phyloP scores from a whole-genome alignment of 345 rosid species.

The Dipteronia sinensis region DNA sequence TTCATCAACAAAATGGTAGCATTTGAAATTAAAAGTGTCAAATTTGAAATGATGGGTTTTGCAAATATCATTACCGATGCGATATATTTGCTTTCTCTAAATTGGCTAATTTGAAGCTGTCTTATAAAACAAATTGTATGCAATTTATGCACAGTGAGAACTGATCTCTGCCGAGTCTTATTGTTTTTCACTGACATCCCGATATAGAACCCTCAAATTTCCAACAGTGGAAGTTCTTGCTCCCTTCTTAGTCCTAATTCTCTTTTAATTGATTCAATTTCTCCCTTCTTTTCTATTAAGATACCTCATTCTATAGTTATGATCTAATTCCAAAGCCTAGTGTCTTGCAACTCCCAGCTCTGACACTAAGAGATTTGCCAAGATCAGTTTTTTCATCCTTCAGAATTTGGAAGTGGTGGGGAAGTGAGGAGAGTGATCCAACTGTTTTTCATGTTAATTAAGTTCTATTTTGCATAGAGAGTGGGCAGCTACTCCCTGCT shows the following conservation, averaged over 20 bases:
- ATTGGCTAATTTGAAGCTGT: background rate
- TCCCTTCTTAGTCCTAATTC: background rate
- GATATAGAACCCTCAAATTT: background rate
- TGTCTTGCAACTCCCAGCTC: background rate
- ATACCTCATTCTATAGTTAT: background rate
- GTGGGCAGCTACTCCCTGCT: background rate
- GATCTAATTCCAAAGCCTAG: background rate
- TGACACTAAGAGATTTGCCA: background rate
- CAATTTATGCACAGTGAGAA: background rate
- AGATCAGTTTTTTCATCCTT: background rate
- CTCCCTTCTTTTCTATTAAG: background rate
- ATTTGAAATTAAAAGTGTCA: background rate
- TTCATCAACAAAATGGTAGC: background rate
- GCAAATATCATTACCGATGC: background rate
- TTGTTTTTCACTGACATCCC: too few relatives aligned
- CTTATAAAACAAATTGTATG: background rate
- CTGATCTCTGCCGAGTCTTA: background rate
- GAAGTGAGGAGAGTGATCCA: background rate
- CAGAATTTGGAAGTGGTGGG: background rate
- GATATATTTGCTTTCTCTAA: background rate
- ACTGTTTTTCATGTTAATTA: background rate
- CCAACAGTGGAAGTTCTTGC: background rate
- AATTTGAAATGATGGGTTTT: background rate
- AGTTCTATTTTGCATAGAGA: background rate
- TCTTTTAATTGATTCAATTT: background rate